A percentile compares a stretch with the other conserved stretches of the same genome.
These are phyloP conservation scores for Lithospermum erythrorhizon DNA, from an alignment of 257 asterid species.

Conservation along the genomic window DNA sequence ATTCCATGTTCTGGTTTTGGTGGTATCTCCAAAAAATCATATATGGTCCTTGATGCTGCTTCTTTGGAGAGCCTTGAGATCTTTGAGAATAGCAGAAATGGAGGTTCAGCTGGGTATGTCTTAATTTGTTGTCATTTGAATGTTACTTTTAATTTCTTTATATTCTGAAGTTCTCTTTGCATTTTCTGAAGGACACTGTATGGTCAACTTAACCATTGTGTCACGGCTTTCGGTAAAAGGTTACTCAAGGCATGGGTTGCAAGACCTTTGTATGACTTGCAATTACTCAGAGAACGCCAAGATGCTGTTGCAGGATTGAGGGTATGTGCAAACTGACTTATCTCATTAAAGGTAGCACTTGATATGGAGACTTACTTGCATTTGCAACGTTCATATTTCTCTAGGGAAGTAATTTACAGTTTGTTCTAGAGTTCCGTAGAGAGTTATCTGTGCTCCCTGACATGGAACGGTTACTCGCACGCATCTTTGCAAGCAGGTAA, in stretches of 20 bases:
- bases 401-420: slow-evolving; percentile 55
- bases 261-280: slow-evolving; percentile 68
- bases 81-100: slow-evolving; percentile 87
- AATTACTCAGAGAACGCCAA: slow-evolving; percentile 79
- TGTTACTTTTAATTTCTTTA: slow-evolving; percentile 5
- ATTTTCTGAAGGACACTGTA: slow-evolving; percentile 53
- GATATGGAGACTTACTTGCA: not conserved
- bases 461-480: slow-evolving; percentile 91
- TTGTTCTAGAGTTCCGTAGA: slow-evolving; percentile 68
- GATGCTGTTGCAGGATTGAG: slow-evolving; percentile 82
- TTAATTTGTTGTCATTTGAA: slow-evolving; percentile 8
- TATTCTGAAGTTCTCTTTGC: slow-evolving; percentile 8
- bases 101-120: slow-evolving; percentile 75
- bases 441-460: slow-evolving; percentile 82
- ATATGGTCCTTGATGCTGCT: slow-evolving; percentile 91
- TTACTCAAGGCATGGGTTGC: slow-evolving; percentile 87
- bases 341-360: not conserved
- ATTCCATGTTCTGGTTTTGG: slow-evolving; percentile 74
- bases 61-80: slow-evolving; percentile 95
- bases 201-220: slow-evolving; percentile 80
- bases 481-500: slow-evolving; percentile 78
- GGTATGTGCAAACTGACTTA: slow-evolving; percentile 22
- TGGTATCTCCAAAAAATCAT: slow-evolving; percentile 46
- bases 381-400: slow-evolving; percentile 7
- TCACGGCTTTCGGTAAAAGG: slow-evolving; percentile 86